Percentiles rank a stretch among this genome's conserved stretches.
Conservation (phyloP, 768 basidiomycete species). For the Rhizopogon sp. region DNA sequence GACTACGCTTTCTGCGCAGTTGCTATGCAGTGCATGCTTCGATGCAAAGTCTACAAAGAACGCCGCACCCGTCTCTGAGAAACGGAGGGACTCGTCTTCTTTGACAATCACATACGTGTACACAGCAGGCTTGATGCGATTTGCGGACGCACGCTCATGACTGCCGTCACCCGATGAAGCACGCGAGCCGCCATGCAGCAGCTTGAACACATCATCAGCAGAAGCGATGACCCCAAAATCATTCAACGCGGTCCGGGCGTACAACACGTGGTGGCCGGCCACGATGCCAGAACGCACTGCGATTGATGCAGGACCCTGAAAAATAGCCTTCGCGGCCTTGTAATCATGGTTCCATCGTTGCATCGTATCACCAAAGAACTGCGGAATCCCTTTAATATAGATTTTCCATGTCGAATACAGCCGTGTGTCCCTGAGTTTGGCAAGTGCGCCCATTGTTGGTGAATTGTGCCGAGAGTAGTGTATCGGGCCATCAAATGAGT, state of each 20-base stretch:
- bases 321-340: slow-evolving; percentile 69
- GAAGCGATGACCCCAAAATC: slow-evolving; percentile 54
- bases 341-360: slow-evolving; percentile 69
- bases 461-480: slow-evolving; percentile 69
- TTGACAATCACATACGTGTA: slow-evolving; percentile 83
- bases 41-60: slow-evolving; percentile 86
- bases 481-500: slow-evolving; percentile 70
- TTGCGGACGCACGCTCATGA: slow-evolving; percentile 12
- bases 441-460: slow-evolving; percentile 61
- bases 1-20: slow-evolving; percentile 60
- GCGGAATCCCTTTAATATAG: slow-evolving; percentile 53
- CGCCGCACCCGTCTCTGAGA: slow-evolving; percentile 83
- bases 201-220: slow-evolving; percentile 40
- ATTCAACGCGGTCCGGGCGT: slow-evolving; percentile 61
- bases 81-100: slow-evolving; percentile 72
- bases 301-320: slow-evolving; percentile 52
- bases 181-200: slow-evolving; percentile 44
- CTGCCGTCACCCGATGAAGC: slow-evolving; percentile 10
- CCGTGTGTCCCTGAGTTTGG: slow-evolving; percentile 54
- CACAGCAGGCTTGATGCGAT: slow-evolving; percentile 72
- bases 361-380: slow-evolving; percentile 52
- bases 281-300: slow-evolving; percentile 67
- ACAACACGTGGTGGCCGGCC: slow-evolving; percentile 69
- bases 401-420: slow-evolving; percentile 80
- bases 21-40: slow-evolving; percentile 82